A percentile compares a stretch with the other conserved stretches of the same genome.
Conservation (phyloP, 1,139 yeast genomes). For the Taiozyma sp. region DNA sequence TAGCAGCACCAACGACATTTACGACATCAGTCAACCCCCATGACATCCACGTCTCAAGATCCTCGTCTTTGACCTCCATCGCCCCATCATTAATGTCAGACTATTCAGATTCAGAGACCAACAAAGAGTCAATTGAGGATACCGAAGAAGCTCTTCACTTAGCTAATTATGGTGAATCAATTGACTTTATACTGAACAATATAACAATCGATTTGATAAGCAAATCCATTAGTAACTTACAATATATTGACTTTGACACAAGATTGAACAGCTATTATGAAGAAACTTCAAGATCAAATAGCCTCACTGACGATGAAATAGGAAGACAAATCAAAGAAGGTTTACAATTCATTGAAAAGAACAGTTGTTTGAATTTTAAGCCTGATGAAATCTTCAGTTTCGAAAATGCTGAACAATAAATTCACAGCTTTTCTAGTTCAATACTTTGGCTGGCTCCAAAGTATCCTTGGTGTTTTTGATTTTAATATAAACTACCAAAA, state of each 20-base stretch:
- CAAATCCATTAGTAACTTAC: conserved; percentile 18
- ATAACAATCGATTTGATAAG: conserved; percentile 20
- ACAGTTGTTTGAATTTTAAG: conserved; percentile 1
- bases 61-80: conserved; percentile 6
- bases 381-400: conserved; percentile 11
- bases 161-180: conserved; percentile 22
- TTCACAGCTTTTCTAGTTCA: background rate
- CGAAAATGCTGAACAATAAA: background rate
- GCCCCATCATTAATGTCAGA: conserved; percentile 9
- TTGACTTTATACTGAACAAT: conserved; percentile 15
- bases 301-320: background rate
- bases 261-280: conserved; percentile 3
- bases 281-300: background rate
- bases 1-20: background rate
- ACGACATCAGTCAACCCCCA: background rate
- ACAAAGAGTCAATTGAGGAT: conserved; percentile 1
- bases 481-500: background rate
- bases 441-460: background rate
- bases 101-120: conserved; percentile 5
- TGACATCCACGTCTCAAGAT: conserved; percentile 4
- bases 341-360: conserved; percentile 3
- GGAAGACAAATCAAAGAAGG: conserved; percentile 3
- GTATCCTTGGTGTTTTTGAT: background rate
- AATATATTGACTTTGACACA: conserved; percentile 16
- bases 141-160: conserved; percentile 16